A percentile compares a stretch with the other conserved stretches of the same genome.
Evolutionary conservation across 169 alveolate genomes (phyloP).

Genomic region (Babesia bigemina): DNA sequence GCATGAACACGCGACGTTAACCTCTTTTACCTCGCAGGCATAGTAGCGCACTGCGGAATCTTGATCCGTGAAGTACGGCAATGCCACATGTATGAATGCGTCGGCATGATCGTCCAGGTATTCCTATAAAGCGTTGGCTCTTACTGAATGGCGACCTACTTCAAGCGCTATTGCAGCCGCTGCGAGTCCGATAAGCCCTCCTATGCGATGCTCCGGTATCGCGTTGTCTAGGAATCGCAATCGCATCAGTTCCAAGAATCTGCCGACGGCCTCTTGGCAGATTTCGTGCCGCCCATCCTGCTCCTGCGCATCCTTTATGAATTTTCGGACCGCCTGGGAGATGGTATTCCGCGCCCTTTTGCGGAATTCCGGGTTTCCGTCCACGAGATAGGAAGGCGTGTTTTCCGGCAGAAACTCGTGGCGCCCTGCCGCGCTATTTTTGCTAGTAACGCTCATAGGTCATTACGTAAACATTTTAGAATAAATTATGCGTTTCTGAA

Average conservation of each 20-base stretch:
- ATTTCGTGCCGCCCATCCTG: constrained; percentile 12
- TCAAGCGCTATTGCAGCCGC: constrained; percentile 68
- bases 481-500: constrained; percentile 59
- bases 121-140: constrained; percentile 7
- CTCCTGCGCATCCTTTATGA: constrained; percentile 4
- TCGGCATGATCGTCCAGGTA: constrained; percentile 35
- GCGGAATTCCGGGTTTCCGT: constrained; percentile 45
- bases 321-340: constrained; percentile 48
- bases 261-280: constrained; percentile 21
- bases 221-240: constrained; percentile 60
- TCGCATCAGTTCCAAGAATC: constrained; percentile 47
- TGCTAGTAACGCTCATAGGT: neutral
- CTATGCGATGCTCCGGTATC: constrained; percentile 52
- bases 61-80: constrained; percentile 67
- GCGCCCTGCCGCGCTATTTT: neutral
- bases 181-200: constrained; percentile 69
- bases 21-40: constrained; percentile 73
- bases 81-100: constrained; percentile 42
- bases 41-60: constrained; percentile 76
- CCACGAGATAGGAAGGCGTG: constrained; percentile 29
- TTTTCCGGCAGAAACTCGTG: constrained; percentile 66
- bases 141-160: constrained; percentile 17
- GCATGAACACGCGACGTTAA: neutral
- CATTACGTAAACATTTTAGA: constrained; percentile 9
- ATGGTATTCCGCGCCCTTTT: constrained; percentile 55